These are phyloP conservation scores for Hirschioporus abietinus DNA, from an alignment of 768 basidiomycete genomes.

Conservation along the genomic window DNA sequence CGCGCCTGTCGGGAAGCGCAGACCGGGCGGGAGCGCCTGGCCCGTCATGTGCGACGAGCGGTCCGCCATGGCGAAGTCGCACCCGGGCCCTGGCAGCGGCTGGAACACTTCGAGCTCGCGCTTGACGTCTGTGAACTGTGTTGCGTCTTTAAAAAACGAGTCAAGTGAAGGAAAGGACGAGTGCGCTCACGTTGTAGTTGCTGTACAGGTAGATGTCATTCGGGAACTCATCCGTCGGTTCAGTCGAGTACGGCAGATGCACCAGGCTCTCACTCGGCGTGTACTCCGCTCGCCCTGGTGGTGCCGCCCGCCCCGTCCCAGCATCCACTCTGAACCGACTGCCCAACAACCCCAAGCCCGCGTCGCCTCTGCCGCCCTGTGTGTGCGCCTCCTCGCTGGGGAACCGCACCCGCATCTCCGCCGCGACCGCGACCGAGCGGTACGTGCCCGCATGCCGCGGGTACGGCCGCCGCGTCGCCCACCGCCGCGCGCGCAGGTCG, in stretches of 20 bases:
- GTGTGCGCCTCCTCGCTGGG: slow-evolving; percentile 54
- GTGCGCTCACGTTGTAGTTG: slow-evolving; percentile 81
- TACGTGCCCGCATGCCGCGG: slow-evolving; percentile 96
- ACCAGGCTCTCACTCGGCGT: slow-evolving; percentile 56
- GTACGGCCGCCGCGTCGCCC: slow-evolving; percentile 78
- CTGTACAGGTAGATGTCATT: slow-evolving; percentile 89
- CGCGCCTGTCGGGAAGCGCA: slow-evolving; percentile 94
- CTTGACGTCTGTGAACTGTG: slow-evolving; percentile 88
- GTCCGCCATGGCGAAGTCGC: slow-evolving; percentile 72
- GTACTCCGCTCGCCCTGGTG: slow-evolving; percentile 38
- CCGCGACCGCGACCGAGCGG: slow-evolving; percentile 85
- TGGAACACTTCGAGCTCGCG: slow-evolving; percentile 92
- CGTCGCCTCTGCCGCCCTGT: not conserved
- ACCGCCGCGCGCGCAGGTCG: slow-evolving; percentile 65
- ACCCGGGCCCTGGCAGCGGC: slow-evolving; percentile 56
- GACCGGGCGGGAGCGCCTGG: slow-evolving; percentile 81
- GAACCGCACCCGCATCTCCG: slow-evolving; percentile 59
- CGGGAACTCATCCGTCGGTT: slow-evolving; percentile 68
- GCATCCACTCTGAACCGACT: slow-evolving; percentile 52
- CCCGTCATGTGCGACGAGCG: slow-evolving; percentile 79
- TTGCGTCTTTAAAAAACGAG: slow-evolving; percentile 8
- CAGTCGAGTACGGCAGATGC: slow-evolving; percentile 73
- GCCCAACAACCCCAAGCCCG: slow-evolving; percentile 46
- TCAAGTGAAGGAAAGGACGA: slow-evolving; percentile 9
- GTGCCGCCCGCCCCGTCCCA: slow-evolving; percentile 25